phyloP scores from a whole-genome alignment of 768 basidiomycete species.

The Kwoniella dendrophila region DNA sequence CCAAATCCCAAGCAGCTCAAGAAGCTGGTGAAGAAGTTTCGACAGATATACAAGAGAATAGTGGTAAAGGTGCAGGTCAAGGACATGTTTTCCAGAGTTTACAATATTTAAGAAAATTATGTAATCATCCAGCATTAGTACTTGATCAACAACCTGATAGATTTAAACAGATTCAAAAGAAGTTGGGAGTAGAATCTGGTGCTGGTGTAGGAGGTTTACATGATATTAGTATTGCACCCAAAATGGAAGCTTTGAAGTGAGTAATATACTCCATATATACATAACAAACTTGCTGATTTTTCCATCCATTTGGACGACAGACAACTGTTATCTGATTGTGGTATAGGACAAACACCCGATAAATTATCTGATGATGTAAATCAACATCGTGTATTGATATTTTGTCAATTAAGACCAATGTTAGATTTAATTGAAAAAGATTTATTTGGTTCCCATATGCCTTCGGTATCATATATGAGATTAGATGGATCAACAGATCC shows the following conservation, averaged over 20 bases:
- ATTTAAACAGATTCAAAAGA: slow-evolving; percentile 61
- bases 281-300: slow-evolving; percentile 4
- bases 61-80: slow-evolving; percentile 59
- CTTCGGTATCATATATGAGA: slow-evolving; percentile 96
- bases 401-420: slow-evolving; percentile 99
- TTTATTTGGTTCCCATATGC: slow-evolving; percentile 88
- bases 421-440: slow-evolving; percentile 94
- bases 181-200: not conserved
- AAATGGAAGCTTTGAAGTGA: slow-evolving; percentile 85
- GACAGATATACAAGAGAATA: slow-evolving; percentile 52
- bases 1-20: slow-evolving; percentile 70
- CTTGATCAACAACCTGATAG: slow-evolving; percentile 70
- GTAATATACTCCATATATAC: slow-evolving; percentile 41
- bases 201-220: slow-evolving; percentile 57
- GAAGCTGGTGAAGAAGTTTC: slow-evolving; percentile 70
- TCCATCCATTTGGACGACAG: slow-evolving; percentile 57
- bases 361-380: slow-evolving; percentile 69
- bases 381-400: slow-evolving; percentile 97
- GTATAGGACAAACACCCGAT: slow-evolving; percentile 74
- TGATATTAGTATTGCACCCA: slow-evolving; percentile 90
- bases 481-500: slow-evolving; percentile 90
- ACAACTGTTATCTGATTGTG: slow-evolving; percentile 91
- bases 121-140: slow-evolving; percentile 94
- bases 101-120: slow-evolving; percentile 94
- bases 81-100: slow-evolving; percentile 95